These are phyloP conservation scores for Thalassiosira sp. DNA, from an alignment of 352 stramenopile genomes.

Conservation along the genomic window DNA sequence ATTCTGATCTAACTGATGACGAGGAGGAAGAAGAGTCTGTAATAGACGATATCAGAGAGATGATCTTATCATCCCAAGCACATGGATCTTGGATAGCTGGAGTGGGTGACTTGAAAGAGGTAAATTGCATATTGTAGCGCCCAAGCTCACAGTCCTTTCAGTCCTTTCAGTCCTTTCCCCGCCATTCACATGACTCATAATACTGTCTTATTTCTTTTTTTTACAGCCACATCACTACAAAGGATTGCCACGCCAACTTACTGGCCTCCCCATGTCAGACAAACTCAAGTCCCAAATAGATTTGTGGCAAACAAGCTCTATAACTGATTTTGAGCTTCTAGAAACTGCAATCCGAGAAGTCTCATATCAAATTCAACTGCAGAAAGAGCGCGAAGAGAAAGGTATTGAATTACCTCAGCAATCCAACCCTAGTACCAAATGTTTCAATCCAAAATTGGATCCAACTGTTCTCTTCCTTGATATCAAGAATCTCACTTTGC, in stretches of 20 bases:
- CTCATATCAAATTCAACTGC: slow-evolving; percentile 75
- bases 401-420: background rate
- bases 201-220: background rate
- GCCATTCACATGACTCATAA: background rate
- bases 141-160: no score
- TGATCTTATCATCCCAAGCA: slow-evolving; percentile 71
- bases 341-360: slow-evolving; percentile 80
- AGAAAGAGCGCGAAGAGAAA: slow-evolving; percentile 53
- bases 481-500: slow-evolving; percentile 76
- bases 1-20: slow-evolving; percentile 19
- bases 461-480: slow-evolving; percentile 76
- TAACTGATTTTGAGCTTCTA: slow-evolving; percentile 80
- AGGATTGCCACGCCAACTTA: slow-evolving; percentile 51
- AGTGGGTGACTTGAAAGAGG: slow-evolving; percentile 56
- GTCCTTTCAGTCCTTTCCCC: no score
- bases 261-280: slow-evolving; percentile 69
- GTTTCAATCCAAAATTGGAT: slow-evolving; percentile 74
- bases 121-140: no score
- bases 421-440: slow-evolving; percentile 10
- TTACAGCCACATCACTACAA: slow-evolving; percentile 26
- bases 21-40: slow-evolving; percentile 60
- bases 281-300: slow-evolving; percentile 60
- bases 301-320: slow-evolving; percentile 74
- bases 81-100: slow-evolving; percentile 71
- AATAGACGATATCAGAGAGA: slow-evolving; percentile 69